Percentiles rank a stretch among this genome's conserved stretches.
Evolutionary conservation across 2,329 filamentous ascomycete genomes (phyloP).

Genomic region (Aureobasidium sp.): DNA sequence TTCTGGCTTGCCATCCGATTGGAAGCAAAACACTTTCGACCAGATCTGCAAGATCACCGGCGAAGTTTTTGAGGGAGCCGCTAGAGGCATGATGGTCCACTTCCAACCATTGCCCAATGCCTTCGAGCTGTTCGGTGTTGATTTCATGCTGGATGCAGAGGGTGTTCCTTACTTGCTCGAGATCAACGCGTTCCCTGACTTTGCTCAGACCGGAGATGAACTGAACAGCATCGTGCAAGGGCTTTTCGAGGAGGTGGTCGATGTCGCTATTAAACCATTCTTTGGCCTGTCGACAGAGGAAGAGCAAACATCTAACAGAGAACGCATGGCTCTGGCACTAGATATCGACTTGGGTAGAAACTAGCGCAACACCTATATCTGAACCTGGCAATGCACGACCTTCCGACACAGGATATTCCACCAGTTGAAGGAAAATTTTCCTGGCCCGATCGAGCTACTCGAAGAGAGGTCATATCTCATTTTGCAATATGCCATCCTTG

Average conservation of each 20-base stretch:
- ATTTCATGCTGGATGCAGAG: slow-evolving; percentile 70
- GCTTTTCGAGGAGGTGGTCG: slow-evolving; percentile 69
- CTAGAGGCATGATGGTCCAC: slow-evolving; percentile 75
- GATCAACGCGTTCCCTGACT: slow-evolving; percentile 94
- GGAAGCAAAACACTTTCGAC: slow-evolving; percentile 57
- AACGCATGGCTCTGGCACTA: slow-evolving; percentile 35
- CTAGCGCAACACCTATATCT: slow-evolving; percentile 14
- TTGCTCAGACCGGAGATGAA: slow-evolving; percentile 78
- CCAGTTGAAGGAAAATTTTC: too few relatives aligned
- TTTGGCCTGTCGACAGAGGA: slow-evolving; percentile 42
- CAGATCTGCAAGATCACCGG: slow-evolving; percentile 70
- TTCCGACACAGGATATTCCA: not conserved
- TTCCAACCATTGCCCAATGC: slow-evolving; percentile 84
- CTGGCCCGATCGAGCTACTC: too few relatives aligned
- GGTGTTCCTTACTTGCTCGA: slow-evolving; percentile 72
- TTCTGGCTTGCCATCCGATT: slow-evolving; percentile 25
- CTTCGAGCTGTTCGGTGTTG: slow-evolving; percentile 87
- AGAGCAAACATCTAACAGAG: slow-evolving; percentile 1
- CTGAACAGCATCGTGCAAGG: slow-evolving; percentile 64
- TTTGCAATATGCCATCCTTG: not conserved
- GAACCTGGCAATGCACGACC: not conserved
- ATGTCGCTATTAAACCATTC: slow-evolving; percentile 60
- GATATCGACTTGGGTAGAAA: slow-evolving; percentile 41
- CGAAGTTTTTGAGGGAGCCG: slow-evolving; percentile 80
- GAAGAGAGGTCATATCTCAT: too few relatives aligned